These are phyloP conservation scores for Eimeria zaria DNA, from an alignment of 169 alveolate genomes.

Conservation along the genomic window DNA sequence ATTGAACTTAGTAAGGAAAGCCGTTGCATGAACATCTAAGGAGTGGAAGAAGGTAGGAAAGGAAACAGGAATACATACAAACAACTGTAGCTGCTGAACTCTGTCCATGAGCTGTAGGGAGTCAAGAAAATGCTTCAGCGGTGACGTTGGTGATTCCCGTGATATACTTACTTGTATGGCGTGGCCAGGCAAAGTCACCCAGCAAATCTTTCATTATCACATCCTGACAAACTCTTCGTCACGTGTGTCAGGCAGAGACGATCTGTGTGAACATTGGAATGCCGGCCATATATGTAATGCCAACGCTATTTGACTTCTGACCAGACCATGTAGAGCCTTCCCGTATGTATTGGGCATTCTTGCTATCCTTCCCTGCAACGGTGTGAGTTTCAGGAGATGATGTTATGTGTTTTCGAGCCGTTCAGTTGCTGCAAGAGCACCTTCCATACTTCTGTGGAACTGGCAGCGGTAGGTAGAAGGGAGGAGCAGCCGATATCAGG, in stretches of 20 bases:
- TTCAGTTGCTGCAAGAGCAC: not conserved
- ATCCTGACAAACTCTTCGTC: not conserved
- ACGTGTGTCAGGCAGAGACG: not conserved
- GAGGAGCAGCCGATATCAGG: not conserved
- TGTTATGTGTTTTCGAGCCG: not conserved
- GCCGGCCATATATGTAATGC: not conserved
- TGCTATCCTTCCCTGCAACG: not conserved
- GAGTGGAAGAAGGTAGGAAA: too few relatives aligned
- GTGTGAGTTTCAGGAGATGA: not conserved
- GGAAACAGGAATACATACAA: too few relatives aligned
- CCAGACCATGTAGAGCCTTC: not conserved
- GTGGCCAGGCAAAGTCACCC: not conserved
- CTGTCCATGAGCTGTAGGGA: too few relatives aligned
- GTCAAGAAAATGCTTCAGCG: not conserved
- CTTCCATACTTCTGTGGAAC: not conserved
- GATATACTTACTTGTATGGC: not conserved
- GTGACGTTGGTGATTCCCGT: not conserved
- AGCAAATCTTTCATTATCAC: not conserved
- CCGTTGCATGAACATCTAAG: too few relatives aligned
- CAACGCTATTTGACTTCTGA: not conserved
- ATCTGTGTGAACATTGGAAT: too few relatives aligned
- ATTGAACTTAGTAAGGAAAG: too few relatives aligned
- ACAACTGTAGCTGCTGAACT: too few relatives aligned
- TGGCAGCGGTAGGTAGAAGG: not conserved
- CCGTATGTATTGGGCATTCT: not conserved